Conservation (phyloP, 2,329 filamentous ascomycete species). For the Byssothecium circinans region DNA sequence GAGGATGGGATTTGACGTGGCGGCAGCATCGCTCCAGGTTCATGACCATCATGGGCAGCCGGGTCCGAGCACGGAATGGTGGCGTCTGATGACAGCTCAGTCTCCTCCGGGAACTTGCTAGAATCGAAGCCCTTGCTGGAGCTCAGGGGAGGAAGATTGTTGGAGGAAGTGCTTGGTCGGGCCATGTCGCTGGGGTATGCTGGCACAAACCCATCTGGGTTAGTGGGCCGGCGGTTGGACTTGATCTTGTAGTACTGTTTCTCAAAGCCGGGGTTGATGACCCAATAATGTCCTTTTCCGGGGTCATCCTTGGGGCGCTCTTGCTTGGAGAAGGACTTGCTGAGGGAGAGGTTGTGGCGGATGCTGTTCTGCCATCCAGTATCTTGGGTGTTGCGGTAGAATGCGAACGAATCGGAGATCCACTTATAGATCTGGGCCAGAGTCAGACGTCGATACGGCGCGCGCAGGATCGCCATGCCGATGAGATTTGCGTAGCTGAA, state of each 20-base stretch:
- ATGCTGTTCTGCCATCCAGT: conserved; percentile 99
- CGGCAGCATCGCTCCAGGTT: conserved; percentile 47
- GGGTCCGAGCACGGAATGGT: conserved; percentile 56
- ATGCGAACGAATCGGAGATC: conserved; percentile 94
- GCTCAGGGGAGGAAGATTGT: conserved; percentile 38
- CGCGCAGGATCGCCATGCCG: conserved; percentile 92
- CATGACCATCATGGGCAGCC: conserved; percentile 51
- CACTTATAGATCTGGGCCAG: conserved; percentile 97
- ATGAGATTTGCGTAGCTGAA: conserved; percentile 96
- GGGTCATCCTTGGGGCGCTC: conserved; percentile 96
- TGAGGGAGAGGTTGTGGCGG: conserved; percentile 92
- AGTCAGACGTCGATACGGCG: conserved; percentile 79
- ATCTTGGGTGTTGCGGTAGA: conserved; percentile 76
- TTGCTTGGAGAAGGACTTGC: conserved; percentile 95
- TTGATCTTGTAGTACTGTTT: conserved; percentile 88
- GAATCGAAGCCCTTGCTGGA: conserved; percentile 52
- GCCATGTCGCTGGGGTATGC: conserved; percentile 35
- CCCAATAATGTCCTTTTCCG: conserved; percentile 97
- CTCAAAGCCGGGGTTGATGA: conserved; percentile 87
- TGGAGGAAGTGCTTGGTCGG: conserved; percentile 43
- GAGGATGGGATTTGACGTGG: conserved; percentile 63
- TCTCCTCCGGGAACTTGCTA: conserved; percentile 53
- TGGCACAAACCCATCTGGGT: conserved; percentile 43
- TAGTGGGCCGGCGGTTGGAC: conserved; percentile 59
- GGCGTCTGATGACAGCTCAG: conserved; percentile 55